Conservation (phyloP, 495 filamentous ascomycete species). For the Acidiella bohemica region DNA sequence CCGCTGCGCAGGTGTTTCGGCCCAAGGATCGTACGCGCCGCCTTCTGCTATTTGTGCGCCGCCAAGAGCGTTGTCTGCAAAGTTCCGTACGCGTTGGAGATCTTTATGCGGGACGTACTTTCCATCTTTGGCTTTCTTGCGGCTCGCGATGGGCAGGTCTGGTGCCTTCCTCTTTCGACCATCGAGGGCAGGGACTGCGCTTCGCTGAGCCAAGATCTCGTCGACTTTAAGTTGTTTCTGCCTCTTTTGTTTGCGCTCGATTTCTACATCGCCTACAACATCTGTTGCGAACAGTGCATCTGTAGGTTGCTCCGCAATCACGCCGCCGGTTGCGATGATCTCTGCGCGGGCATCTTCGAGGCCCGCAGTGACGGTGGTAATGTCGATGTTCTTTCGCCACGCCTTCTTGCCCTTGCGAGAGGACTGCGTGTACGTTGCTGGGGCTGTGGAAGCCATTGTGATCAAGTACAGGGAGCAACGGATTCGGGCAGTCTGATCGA, state of each 20-base stretch:
- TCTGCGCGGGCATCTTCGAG: conserved; percentile 74
- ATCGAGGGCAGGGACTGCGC: conserved; percentile 62
- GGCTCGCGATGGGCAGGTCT: conserved; percentile 51
- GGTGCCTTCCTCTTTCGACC: conserved; percentile 56
- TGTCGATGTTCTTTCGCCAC: conserved; percentile 95
- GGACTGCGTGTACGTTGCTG: conserved; percentile 58
- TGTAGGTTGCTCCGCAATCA: conserved; percentile 65
- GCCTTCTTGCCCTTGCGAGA: conserved; percentile 96
- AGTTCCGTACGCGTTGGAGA: conserved; percentile 55
- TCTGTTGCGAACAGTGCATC: conserved; percentile 76
- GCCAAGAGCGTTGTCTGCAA: conserved; percentile 46
- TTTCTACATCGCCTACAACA: conserved; percentile 47
- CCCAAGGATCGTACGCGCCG: conserved; percentile 66
- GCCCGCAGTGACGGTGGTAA: conserved; percentile 69
- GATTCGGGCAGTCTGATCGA: too few species aligned
- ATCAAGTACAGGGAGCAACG: too few species aligned
- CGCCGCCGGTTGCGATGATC: conserved; percentile 77
- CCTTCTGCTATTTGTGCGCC: conserved; percentile 47
- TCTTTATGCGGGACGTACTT: conserved; percentile 67
- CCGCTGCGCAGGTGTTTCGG: conserved; percentile 31
- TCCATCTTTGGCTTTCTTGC: conserved; percentile 60
- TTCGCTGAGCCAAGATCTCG: conserved; percentile 77
- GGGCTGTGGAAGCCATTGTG: conserved; percentile 28
- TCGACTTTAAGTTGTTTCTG: conserved; percentile 73
- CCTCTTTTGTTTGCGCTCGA: conserved; percentile 47